A percentile compares a stretch with the other conserved stretches of the same genome.
phyloP scores from a whole-genome alignment of 805 yeast genomes.

The Saturnispora silvae region DNA sequence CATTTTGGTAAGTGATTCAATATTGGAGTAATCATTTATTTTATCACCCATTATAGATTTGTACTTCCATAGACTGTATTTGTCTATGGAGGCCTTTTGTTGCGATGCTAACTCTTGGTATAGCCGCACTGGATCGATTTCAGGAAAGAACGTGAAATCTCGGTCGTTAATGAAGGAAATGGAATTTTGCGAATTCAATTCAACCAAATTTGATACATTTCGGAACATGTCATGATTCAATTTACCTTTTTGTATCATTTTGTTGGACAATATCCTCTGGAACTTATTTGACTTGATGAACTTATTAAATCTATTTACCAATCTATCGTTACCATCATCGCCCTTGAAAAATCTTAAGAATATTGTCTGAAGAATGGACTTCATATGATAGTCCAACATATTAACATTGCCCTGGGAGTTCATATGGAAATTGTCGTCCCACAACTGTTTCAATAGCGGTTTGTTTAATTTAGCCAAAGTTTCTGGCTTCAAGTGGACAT shows the following conservation, averaged over 20 bases:
- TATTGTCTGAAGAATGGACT: conserved; percentile 15
- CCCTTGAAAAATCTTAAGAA: conserved; percentile 14
- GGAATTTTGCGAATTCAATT: conserved; percentile 14
- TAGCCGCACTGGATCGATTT: too few relatives aligned
- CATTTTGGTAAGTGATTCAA: conserved; percentile 11
- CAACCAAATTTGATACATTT: conserved; percentile 11
- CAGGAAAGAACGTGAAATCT: conserved; percentile 16
- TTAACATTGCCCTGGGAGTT: neutral
- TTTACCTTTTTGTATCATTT: conserved; percentile 5
- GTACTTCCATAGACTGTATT: too few relatives aligned
- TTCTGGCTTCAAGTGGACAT: conserved; percentile 3
- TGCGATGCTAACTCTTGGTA: too few relatives aligned
- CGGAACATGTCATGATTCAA: conserved; percentile 7
- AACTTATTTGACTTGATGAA: conserved; percentile 8
- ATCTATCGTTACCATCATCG: conserved; percentile 1
- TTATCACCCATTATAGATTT: conserved; percentile 16
- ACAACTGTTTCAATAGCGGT: conserved; percentile 1
- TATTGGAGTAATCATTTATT: conserved; percentile 14
- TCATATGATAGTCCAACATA: conserved; percentile 8
- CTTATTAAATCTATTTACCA: conserved; percentile 5
- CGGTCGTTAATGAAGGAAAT: conserved; percentile 17
- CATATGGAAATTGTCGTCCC: conserved; percentile 12
- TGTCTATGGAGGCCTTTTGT: too few relatives aligned
- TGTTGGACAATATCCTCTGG: conserved; percentile 7
- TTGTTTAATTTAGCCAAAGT: neutral